Conservation (phyloP, 2,329 filamentous ascomycete genomes). For the Didymella sp. region DNA sequence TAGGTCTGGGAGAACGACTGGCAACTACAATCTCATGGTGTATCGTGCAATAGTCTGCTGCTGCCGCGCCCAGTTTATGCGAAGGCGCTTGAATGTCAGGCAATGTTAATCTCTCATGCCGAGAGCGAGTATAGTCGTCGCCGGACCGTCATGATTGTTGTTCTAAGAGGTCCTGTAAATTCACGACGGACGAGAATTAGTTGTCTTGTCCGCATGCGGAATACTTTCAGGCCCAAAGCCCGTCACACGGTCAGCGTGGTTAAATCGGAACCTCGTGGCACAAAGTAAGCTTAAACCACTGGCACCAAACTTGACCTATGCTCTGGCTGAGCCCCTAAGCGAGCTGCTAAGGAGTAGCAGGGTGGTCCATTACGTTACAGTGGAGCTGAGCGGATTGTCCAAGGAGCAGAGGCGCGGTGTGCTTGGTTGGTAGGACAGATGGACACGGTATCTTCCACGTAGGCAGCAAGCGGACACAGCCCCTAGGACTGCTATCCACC, state of each 20-base stretch:
- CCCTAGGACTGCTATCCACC: constrained; percentile 5
- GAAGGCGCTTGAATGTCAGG: constrained; percentile 14
- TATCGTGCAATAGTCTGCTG: constrained; percentile 3
- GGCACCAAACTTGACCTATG: constrained; percentile 41
- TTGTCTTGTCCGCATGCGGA: constrained; percentile 2
- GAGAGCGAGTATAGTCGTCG: constrained; percentile 7
- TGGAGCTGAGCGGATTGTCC: constrained; percentile 43
- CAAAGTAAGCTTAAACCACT: constrained; percentile 47
- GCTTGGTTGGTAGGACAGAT: constrained; percentile 24
- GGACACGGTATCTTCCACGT: constrained; percentile 26
- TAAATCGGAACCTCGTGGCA: constrained; percentile 36
- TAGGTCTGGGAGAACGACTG: constrained; percentile 13
- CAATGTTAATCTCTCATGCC: constrained; percentile 10
- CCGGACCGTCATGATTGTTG: constrained; percentile 9
- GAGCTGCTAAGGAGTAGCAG: constrained; percentile 31
- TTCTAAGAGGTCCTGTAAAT: neutral
- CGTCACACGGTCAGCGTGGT: constrained; percentile 24
- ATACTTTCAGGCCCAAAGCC: constrained; percentile 3
- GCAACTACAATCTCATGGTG: constrained; percentile 7
- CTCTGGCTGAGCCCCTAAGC: constrained; percentile 31
- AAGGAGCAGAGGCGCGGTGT: constrained; percentile 27
- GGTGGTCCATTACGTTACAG: constrained; percentile 38
- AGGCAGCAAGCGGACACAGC: constrained; percentile 11
- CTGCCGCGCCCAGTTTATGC: constrained; percentile 12
- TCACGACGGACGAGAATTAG: constrained; percentile 6